Conservation (phyloP, 352 stramenopile genomes). For the Aphanomyces astaci region DNA sequence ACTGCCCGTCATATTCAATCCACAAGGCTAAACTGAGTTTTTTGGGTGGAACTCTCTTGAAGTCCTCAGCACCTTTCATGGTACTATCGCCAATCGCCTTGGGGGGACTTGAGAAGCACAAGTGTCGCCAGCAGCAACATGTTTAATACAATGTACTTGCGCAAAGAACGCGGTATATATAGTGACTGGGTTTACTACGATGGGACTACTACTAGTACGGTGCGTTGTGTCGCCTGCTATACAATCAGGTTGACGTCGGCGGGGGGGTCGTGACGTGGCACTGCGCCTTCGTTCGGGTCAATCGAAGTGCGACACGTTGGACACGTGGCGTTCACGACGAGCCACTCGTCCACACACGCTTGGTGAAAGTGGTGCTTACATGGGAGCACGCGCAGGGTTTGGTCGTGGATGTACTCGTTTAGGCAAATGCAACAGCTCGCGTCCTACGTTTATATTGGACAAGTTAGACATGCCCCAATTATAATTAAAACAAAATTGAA, state of each 20-base stretch:
- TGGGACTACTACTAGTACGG: no score
- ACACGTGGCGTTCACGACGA: slow-evolving; percentile 81
- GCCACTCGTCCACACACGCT: slow-evolving; percentile 86
- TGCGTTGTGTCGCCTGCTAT: background rate
- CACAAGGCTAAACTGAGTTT: no score
- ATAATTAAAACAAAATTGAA: no score
- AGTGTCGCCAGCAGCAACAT: no score
- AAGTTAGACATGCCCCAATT: background rate
- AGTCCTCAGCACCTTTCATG: no score
- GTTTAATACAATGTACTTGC: no score
- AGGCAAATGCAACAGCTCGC: slow-evolving; percentile 88
- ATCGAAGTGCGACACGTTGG: slow-evolving; percentile 83
- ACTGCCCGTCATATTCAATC: no score
- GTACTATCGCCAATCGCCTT: no score
- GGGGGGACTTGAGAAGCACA: no score
- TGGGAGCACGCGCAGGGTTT: slow-evolving; percentile 89
- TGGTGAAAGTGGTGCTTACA: slow-evolving; percentile 95
- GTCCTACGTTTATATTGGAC: slow-evolving; percentile 40
- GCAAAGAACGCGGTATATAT: no score
- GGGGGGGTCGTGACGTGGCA: background rate
- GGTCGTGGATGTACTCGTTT: slow-evolving; percentile 78
- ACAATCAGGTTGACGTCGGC: slow-evolving; percentile 5
- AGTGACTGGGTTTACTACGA: no score
- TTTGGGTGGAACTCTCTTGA: no score
- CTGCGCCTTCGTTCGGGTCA: slow-evolving; percentile 26